A percentile compares a stretch with the other conserved stretches of the same genome.
Evolutionary conservation across 2,329 filamentous ascomycete species (phyloP).

Genomic region (Exophiala sideris): DNA sequence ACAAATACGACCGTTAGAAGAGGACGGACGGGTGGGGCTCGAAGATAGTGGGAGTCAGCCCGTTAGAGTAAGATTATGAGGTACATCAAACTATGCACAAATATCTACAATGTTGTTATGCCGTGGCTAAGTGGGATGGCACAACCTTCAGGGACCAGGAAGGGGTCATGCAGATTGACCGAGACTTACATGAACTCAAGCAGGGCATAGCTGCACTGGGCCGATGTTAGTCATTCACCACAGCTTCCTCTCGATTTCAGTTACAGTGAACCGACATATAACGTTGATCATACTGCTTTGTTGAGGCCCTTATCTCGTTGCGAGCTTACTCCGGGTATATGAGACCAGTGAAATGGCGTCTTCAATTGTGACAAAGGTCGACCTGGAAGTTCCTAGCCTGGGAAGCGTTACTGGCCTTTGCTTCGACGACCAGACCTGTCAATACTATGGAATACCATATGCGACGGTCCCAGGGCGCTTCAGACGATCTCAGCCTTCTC

Average conservation of each 20-base stretch:
- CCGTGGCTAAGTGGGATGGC: not conserved
- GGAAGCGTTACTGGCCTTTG: not conserved
- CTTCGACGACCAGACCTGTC: not conserved
- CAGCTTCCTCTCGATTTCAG: not conserved
- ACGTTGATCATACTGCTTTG: not conserved
- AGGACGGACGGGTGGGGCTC: not conserved
- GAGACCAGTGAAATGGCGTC: no score
- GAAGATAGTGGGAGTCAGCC: not conserved
- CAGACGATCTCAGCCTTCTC: not conserved
- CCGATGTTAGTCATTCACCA: not conserved
- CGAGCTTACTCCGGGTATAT: not conserved
- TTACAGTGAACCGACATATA: not conserved
- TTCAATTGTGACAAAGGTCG: not conserved
- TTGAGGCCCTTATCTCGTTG: not conserved
- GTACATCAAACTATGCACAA: not conserved
- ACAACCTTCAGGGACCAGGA: not conserved
- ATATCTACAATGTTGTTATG: not conserved
- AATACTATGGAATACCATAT: constrained; percentile 4
- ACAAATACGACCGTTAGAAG: not conserved
- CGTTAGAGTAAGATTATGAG: not conserved
- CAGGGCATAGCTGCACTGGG: not conserved
- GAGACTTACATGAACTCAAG: not conserved
- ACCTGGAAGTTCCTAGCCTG: not conserved
- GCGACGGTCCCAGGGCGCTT: constrained; percentile 5
- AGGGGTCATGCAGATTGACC: no score